These are phyloP conservation scores for Leishmania tropica DNA, from an alignment of 208 protist species.

Conservation along the genomic window DNA sequence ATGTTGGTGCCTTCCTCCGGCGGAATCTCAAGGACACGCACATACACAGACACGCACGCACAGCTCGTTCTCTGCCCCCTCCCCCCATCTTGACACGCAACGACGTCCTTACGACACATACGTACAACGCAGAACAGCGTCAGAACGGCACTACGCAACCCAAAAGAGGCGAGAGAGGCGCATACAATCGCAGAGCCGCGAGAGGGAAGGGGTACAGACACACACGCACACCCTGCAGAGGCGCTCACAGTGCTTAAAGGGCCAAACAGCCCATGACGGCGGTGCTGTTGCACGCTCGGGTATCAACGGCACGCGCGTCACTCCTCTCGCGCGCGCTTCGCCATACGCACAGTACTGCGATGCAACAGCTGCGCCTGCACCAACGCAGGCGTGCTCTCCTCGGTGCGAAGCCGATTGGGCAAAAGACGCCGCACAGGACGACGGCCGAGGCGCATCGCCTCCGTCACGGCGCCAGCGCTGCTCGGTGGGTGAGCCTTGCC, in stretches of 20 bases:
- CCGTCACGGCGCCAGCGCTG: conserved; percentile 2
- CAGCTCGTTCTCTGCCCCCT: not conserved
- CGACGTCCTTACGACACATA: not conserved
- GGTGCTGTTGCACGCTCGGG: not conserved
- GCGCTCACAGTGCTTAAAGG: not conserved
- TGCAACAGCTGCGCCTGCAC: conserved; percentile 67
- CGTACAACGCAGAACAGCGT: not conserved
- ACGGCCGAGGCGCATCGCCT: conserved; percentile 2
- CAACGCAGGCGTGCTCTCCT: conserved; percentile 12
- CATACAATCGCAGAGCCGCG: not conserved
- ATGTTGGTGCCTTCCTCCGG: not conserved
- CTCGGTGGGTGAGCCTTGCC: not conserved
- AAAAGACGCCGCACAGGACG: conserved; percentile 21
- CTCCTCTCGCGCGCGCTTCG: conserved; percentile 23
- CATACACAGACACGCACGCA: not conserved
- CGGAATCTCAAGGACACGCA: not conserved
- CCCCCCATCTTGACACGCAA: not conserved
- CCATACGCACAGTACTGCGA: conserved; percentile 37
- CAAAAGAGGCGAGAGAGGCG: not conserved
- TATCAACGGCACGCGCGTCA: conserved; percentile 2
- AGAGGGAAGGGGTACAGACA: not conserved
- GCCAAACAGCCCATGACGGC: not conserved
- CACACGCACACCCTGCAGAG: not conserved
- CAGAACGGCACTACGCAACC: not conserved
- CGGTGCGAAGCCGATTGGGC: conserved; percentile 31